phyloP scores from a whole-genome alignment of 2,329 filamentous ascomycete genomes.

The Talaromyces sp. region DNA sequence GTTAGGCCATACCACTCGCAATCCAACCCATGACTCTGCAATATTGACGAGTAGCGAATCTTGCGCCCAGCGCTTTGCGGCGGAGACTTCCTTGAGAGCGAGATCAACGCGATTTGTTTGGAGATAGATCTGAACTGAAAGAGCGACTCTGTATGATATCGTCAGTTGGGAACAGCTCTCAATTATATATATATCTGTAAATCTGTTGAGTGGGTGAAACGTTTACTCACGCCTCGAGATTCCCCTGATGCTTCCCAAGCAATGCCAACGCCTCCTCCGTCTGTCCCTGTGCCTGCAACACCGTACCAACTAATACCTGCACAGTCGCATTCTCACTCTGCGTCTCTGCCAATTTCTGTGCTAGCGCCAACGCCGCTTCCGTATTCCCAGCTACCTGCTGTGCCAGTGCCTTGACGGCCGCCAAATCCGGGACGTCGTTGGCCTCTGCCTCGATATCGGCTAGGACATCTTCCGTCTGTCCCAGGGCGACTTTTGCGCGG shows the following conservation, averaged over 20 bases:
- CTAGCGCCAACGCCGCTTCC: slow-evolving; percentile 57
- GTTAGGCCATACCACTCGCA: slow-evolving; percentile 65
- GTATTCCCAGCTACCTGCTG: slow-evolving; percentile 57
- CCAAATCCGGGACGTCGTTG: slow-evolving; percentile 64
- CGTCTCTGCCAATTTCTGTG: slow-evolving; percentile 63
- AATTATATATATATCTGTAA: too few species aligned
- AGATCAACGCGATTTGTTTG: slow-evolving; percentile 87
- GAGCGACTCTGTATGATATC: slow-evolving; percentile 56
- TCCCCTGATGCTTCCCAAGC: slow-evolving; percentile 78
- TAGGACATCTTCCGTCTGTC: slow-evolving; percentile 68
- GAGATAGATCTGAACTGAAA: slow-evolving; percentile 89
- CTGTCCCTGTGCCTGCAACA: slow-evolving; percentile 73
- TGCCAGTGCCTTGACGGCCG: slow-evolving; percentile 71
- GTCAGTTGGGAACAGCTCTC: not conserved
- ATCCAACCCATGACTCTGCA: slow-evolving; percentile 89
- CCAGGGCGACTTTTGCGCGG: slow-evolving; percentile 76
- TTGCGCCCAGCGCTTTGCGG: slow-evolving; percentile 88
- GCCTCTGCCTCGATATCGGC: slow-evolving; percentile 59
- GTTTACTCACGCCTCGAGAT: slow-evolving; percentile 69
- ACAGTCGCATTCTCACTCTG: slow-evolving; percentile 71
- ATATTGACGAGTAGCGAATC: slow-evolving; percentile 90
- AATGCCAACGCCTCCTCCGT: slow-evolving; percentile 79
- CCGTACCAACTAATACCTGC: slow-evolving; percentile 74
- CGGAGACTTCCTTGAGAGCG: slow-evolving; percentile 79
- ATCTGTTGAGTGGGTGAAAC: too few species aligned